phyloP scores from a whole-genome alignment of 2,329 filamentous ascomycete genomes.

The Tolypocladium ophioglossoides region DNA sequence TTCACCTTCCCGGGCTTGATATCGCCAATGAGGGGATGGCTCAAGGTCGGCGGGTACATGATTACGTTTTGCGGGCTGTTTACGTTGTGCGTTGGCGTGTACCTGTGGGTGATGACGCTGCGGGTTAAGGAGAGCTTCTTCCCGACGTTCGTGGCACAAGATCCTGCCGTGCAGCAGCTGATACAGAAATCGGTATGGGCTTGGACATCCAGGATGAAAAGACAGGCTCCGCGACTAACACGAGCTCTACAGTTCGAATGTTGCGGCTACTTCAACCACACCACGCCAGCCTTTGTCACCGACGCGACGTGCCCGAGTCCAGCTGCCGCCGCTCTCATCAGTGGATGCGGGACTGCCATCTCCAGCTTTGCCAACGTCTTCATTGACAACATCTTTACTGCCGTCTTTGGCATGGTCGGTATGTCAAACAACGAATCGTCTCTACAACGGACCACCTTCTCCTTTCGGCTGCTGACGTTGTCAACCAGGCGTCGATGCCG shows the following conservation, averaged over 20 bases:
- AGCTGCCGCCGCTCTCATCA: constrained; percentile 57
- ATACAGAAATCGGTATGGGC: constrained; percentile 56
- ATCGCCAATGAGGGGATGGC: constrained; percentile 55
- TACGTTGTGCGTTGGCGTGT: constrained; percentile 54
- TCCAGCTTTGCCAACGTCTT: constrained; percentile 59
- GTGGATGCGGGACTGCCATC: constrained; percentile 60
- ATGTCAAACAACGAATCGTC: constrained; percentile 10
- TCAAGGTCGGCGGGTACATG: constrained; percentile 59
- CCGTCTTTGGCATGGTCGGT: constrained; percentile 69
- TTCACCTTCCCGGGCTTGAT: constrained; percentile 62
- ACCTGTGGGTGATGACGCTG: constrained; percentile 65
- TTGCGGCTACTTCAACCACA: constrained; percentile 70
- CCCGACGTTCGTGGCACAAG: constrained; percentile 49
- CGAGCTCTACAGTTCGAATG: constrained; percentile 52
- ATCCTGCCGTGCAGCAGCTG: constrained; percentile 48
- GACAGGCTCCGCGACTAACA: neutral
- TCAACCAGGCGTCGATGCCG: constrained; percentile 45
- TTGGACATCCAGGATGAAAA: neutral
- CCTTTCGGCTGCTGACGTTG: neutral
- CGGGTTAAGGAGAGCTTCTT: constrained; percentile 52
- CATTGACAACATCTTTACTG: constrained; percentile 68
- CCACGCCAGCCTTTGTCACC: constrained; percentile 59
- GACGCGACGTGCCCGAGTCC: constrained; percentile 59
- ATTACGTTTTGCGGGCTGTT: constrained; percentile 51
- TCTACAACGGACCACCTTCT: neutral